phyloP scores from a whole-genome alignment of 345 rosid genomes.

The Bruguiera parviflora region DNA sequence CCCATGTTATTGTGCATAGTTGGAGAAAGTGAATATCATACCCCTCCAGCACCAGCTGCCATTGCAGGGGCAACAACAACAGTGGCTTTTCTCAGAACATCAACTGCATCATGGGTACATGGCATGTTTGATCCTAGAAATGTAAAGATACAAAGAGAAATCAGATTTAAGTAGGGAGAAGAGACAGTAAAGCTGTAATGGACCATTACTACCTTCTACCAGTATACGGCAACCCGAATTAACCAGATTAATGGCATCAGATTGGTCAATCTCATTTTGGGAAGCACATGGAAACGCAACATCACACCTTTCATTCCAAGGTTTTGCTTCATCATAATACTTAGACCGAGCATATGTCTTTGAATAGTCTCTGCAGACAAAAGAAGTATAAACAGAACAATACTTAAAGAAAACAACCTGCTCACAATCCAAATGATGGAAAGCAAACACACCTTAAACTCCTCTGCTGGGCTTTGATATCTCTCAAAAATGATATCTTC shows the following conservation, averaged over 20 bases:
- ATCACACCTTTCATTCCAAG: constrained; percentile 96
- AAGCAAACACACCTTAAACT: constrained; percentile 62
- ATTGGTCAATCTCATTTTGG: constrained; percentile 91
- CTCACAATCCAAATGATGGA: background rate
- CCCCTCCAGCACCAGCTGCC: constrained; percentile 99
- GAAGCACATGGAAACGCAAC: constrained; percentile 93
- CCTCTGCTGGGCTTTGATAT: constrained; percentile 92
- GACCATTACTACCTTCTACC: constrained; percentile 70
- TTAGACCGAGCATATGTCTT: constrained; percentile 97
- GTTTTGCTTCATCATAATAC: constrained; percentile 94
- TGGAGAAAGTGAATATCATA: constrained; percentile 30
- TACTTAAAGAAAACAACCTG: constrained; percentile 9
- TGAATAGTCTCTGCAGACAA: constrained; percentile 79
- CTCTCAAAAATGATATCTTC: constrained; percentile 95
- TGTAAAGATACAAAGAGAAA: background rate
- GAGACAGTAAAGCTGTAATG: constrained; percentile 1
- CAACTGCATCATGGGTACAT: constrained; percentile 91
- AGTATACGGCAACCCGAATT: constrained; percentile 83
- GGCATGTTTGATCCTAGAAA: constrained; percentile 91
- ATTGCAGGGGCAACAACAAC: constrained; percentile 91
- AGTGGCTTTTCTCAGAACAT: constrained; percentile 78
- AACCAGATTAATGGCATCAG: constrained; percentile 89
- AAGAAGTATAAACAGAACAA: constrained; percentile 13
- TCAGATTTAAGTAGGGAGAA: background rate
- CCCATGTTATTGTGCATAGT: background rate